A percentile compares a stretch with the other conserved stretches of the same genome.
Evolutionary conservation across 1,284 basidiomycete genomes (phyloP).

Genomic region (Nidula niveotomentosa): DNA sequence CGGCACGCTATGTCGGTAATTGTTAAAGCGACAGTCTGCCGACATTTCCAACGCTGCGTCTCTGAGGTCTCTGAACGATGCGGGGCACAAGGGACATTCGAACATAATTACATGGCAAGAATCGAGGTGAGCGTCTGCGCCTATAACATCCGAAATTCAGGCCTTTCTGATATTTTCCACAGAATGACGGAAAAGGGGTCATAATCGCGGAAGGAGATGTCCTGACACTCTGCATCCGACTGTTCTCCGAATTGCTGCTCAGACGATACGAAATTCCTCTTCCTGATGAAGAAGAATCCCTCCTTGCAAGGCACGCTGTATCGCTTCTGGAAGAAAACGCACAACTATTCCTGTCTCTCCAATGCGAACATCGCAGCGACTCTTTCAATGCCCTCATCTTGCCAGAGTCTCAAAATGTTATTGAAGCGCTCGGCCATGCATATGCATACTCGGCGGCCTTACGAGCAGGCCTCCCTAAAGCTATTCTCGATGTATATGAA

Average conservation of each 20-base stretch:
- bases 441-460: conserved; percentile 50
- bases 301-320: conserved; percentile 43
- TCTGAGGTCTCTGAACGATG: conserved; percentile 50
- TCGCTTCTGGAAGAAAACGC: conserved; percentile 43
- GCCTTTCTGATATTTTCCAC: not conserved
- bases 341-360: conserved; percentile 30
- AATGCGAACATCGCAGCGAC: conserved; percentile 42
- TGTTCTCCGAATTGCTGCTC: conserved; percentile 51
- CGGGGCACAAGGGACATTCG: conserved; percentile 56
- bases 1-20: conserved; percentile 50
- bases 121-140: conserved; percentile 38
- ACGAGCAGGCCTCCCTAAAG: conserved; percentile 37
- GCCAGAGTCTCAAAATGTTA: conserved; percentile 42
- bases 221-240: conserved; percentile 48
- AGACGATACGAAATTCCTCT: conserved; percentile 41
- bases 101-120: conserved; percentile 50
- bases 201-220: conserved; percentile 58
- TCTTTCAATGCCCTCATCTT: conserved; percentile 47
- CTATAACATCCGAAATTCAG: conserved; percentile 6
- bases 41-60: conserved; percentile 45
- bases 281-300: conserved; percentile 37
- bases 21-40: conserved; percentile 48
- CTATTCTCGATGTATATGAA: conserved; percentile 54
- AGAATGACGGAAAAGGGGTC: conserved; percentile 50
- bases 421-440: conserved; percentile 53